Base-by-base conservation (phyloP, 768 basidiomycete species). In the Gyrodon lividus region DNA sequence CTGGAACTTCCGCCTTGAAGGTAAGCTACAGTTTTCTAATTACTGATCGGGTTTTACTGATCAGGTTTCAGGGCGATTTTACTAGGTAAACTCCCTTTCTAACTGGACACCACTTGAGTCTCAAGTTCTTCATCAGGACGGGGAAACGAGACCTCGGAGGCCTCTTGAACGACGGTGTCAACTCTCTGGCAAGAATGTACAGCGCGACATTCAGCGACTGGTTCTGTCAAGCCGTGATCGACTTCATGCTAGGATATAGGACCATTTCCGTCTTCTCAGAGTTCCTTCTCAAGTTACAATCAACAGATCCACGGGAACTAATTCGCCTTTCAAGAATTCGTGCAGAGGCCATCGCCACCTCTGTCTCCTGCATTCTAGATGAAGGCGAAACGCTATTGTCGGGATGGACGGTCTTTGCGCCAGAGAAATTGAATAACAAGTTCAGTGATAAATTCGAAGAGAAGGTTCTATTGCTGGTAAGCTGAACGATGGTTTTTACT, bases 1-100 rank as follows among this genome's bases (percentile, higher is more conserved):
- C 97, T 40, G 96, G 97, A 19, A 98, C 97, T 0, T 96, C 92
- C 23, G 97, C 97, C 4, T 74, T 98, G 38, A 99, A 98, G 79
- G 94, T 86, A 45, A 62, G 80, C 68, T 9, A 46, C 8, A 50
- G 46, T 46, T 17, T 16, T 4, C 22, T 22, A 43, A 10, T 20
- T 3, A 31, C 31, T 31, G 26, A 20, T 20, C 19, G 33, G 8
- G 28, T 28, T 38, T 43, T 5, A 6, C 38, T 44, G 2, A 52
- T 31, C 9, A 12, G 9, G 13, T 19, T 33, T 5, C 53, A 92
- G 88, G 87, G 91, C 12, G 92, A 93, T 68, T 95, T 89, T 63
- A 94, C 92, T 6, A 82, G 90, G 90, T 89, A 58, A 19, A 41
- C 30, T 40, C 23, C 19, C 31, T 33, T 23, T 43, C 47, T 42